Base-by-base conservation (phyloP, 1,139 yeast genomes). In the Saccharomycopsis hybrid region DNA sequence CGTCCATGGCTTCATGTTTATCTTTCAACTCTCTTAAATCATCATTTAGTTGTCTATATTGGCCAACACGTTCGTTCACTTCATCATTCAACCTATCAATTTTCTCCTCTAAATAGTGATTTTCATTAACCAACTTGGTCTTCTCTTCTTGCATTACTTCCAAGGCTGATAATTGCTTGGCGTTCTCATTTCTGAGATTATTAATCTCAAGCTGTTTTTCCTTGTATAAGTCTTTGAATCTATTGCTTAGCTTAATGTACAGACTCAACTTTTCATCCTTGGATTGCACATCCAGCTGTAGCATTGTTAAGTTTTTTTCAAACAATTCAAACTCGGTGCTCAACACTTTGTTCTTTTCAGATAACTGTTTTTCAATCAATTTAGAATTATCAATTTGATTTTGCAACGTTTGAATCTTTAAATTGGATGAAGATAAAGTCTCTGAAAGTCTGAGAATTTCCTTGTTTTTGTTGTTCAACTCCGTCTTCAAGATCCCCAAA, bases 11-110 rank as follows among this genome's bases (percentile, higher is more conserved):
- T 9, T 51, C 56, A 50, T 48, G 5, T 13, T 44, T 51, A 28
- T 52, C 82, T 60, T 86, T 81, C 55, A 90, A 65, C 30, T 88
- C 76, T 25, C 74, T 76, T 53, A 89, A 69, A 60, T 89, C 96
- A 47, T 77, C 76, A 63, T 86, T 88, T 47, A 89, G 65, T 56
- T 85, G 88, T 50, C 85, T 89, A 64, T 90, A 89, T 27, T 53
- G 51, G 61, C 84, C 90, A 2, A 71, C 67, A 35, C 78, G 74
- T 41, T 66, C 64, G 2, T 67, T 68, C 43, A 80, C 61, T 50
- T 74, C 49, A 63, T 58, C 77, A 13, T 67, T 68, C 58, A 54
- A 48, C 38, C 42, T 47, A 41, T 58, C 55, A 4, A 60, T 47
- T 43, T 55, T 59, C 31, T 46, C 54, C 40, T 58, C 61, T 13